Percentiles rank a stretch among this genome's conserved stretches.
phyloP scores from a whole-genome alignment of 1,284 basidiomycete species.

The Ganoderma sinense region DNA sequence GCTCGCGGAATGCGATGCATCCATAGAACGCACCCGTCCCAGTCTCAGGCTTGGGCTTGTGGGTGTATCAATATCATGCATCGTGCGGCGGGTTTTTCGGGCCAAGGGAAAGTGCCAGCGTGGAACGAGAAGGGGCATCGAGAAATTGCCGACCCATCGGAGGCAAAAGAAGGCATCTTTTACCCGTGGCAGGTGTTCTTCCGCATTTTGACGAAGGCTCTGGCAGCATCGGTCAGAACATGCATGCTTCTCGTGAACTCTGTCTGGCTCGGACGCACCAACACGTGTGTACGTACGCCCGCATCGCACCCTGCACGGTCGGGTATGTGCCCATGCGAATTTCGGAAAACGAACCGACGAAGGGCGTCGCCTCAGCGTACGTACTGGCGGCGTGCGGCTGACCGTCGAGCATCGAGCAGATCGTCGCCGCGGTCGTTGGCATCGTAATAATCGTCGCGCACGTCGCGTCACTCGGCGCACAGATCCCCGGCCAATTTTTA shows the following conservation, averaged over 20 bases:
- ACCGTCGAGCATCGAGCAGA: conserved; percentile 2
- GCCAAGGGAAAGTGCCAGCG: background rate
- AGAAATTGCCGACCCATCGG: conserved; percentile 8
- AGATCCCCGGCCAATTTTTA: conserved; percentile 23
- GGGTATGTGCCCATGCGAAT: background rate
- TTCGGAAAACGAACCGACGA: background rate
- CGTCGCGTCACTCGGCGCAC: conserved; percentile 19
- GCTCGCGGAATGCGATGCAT: conserved; percentile 22
- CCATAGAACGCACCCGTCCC: background rate
- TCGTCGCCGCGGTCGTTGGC: conserved; percentile 5
- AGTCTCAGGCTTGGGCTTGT: background rate
- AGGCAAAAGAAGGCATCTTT: background rate
- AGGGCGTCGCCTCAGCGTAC: background rate
- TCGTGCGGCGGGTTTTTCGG: background rate
- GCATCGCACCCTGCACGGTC: background rate
- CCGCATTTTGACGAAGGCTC: background rate
- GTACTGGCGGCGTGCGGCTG: background rate
- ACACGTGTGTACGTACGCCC: conserved; percentile 12
- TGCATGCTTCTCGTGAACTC: background rate
- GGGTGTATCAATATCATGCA: background rate
- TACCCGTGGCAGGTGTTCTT: background rate
- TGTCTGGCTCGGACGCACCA: background rate
- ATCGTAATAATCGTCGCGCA: conserved; percentile 7
- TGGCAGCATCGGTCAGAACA: background rate
- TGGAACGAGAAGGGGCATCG: background rate